Percentiles rank a stretch among this genome's conserved stretches.
Conservation (phyloP, 1,284 basidiomycete species). For the Rhodofomes roseus region DNA sequence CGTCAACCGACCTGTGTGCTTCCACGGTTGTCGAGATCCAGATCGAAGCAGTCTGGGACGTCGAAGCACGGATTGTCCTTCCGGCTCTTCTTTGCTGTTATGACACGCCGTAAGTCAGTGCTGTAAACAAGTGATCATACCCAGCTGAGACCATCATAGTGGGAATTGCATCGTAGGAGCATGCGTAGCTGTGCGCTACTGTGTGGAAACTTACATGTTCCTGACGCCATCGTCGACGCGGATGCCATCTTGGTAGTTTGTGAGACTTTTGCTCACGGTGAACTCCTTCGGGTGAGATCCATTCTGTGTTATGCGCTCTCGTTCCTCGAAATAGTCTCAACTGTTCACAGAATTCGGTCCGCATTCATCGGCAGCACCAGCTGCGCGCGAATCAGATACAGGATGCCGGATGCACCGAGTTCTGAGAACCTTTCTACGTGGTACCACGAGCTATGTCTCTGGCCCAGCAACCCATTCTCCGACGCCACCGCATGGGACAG, state of each 20-base stretch:
- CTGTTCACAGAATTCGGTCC: neutral
- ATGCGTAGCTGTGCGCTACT: neutral
- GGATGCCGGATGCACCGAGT: neutral
- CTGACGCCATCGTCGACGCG: neutral
- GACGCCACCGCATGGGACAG: constrained; percentile 1
- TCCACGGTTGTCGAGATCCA: neutral
- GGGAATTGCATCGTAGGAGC: neutral
- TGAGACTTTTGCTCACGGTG: neutral
- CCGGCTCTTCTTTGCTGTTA: neutral
- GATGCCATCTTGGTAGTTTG: neutral
- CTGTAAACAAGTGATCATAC: neutral
- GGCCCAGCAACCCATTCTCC: neutral
- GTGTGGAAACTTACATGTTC: neutral
- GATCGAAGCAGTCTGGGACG: neutral
- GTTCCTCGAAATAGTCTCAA: neutral
- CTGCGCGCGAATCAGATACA: neutral
- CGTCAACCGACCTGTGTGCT: neutral
- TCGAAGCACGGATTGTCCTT: neutral
- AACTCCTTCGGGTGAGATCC: neutral
- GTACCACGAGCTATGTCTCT: neutral
- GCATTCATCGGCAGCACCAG: neutral
- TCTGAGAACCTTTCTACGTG: neutral
- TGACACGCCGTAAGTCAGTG: neutral
- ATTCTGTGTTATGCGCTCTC: neutral
- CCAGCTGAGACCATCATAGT: neutral